A percentile compares a stretch with the other conserved stretches of the same genome.
Conservation (phyloP, 2,329 filamentous ascomycete genomes). For the Pestalotiopsis sp. region DNA sequence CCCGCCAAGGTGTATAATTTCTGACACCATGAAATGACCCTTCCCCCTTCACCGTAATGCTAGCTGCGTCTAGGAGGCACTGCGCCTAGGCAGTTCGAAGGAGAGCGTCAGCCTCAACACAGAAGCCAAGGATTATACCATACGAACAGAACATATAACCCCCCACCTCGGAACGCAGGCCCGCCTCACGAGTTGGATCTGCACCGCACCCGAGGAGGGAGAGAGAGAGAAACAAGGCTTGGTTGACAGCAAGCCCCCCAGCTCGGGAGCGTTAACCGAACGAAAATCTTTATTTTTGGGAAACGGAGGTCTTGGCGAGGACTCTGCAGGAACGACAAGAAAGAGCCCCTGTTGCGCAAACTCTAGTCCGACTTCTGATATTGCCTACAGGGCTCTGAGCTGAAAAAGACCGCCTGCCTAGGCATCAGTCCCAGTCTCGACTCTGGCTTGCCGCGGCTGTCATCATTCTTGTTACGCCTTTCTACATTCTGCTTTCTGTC, state of each 20-base stretch:
- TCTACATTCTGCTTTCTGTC: no score
- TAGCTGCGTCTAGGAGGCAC: no score
- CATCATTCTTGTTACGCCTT: neutral
- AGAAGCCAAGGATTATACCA: neutral
- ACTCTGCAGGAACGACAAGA: neutral
- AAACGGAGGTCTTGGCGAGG: neutral
- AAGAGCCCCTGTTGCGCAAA: neutral
- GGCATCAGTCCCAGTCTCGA: neutral
- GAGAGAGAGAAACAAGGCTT: no score
- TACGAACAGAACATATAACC: neutral
- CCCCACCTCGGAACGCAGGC: neutral
- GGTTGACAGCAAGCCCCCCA: neutral
- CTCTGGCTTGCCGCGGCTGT: neutral
- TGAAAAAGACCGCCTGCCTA: neutral
- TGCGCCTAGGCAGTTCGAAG: no score
- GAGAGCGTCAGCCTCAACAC: neutral
- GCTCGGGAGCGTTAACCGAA: neutral
- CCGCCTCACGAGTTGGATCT: neutral
- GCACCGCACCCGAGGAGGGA: neutral
- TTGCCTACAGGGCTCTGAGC: neutral
- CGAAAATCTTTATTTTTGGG: neutral
- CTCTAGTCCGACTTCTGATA: neutral
- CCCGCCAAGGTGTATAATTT: no score
- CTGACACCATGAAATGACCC: no score
- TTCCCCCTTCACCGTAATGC: no score